Evolutionary conservation across 768 basidiomycete genomes (phyloP).

Genomic region (Boletus rubropictus): DNA sequence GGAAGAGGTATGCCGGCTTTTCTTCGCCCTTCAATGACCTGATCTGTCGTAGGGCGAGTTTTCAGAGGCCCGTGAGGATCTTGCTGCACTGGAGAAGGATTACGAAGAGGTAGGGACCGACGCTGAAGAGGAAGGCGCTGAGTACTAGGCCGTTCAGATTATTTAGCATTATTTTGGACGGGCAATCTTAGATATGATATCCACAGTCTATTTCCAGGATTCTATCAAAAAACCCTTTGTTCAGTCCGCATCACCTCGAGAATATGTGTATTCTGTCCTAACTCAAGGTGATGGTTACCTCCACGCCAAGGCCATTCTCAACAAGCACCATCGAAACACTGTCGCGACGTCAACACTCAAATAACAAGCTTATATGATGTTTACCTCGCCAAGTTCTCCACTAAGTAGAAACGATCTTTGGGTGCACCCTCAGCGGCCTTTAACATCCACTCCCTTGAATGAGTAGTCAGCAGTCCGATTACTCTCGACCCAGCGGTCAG

Average conservation of each 20-base stretch:
- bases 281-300: slow-evolving; percentile 23
- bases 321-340: slow-evolving; percentile 29
- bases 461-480: slow-evolving; percentile 77
- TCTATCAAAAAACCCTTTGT: neutral
- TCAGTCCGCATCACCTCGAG: neutral
- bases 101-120: slow-evolving; percentile 86
- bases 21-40: slow-evolving; percentile 5
- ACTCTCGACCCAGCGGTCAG: slow-evolving; percentile 79
- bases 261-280: neutral
- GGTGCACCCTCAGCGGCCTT: slow-evolving; percentile 47
- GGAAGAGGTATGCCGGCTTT: slow-evolving; percentile 63
- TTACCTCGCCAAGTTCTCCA: slow-evolving; percentile 67
- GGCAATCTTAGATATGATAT: slow-evolving; percentile 6
- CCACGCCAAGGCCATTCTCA: slow-evolving; percentile 35
- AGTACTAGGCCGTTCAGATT: slow-evolving; percentile 38
- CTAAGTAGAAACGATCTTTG: slow-evolving; percentile 43
- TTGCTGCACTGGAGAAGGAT: slow-evolving; percentile 94
- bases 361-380: slow-evolving; percentile 7
- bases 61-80: slow-evolving; percentile 96
- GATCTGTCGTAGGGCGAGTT: slow-evolving; percentile 72
- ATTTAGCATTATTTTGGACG: slow-evolving; percentile 1
- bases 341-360: neutral
- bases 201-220: slow-evolving; percentile 5
- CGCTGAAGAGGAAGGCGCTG: slow-evolving; percentile 54
- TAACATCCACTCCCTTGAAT: slow-evolving; percentile 62